Evolutionary conservation across 352 stramenopile species (phyloP), one percentile per base, ranked within the genome.

Genomic region (Phytophthora pisi): DNA sequence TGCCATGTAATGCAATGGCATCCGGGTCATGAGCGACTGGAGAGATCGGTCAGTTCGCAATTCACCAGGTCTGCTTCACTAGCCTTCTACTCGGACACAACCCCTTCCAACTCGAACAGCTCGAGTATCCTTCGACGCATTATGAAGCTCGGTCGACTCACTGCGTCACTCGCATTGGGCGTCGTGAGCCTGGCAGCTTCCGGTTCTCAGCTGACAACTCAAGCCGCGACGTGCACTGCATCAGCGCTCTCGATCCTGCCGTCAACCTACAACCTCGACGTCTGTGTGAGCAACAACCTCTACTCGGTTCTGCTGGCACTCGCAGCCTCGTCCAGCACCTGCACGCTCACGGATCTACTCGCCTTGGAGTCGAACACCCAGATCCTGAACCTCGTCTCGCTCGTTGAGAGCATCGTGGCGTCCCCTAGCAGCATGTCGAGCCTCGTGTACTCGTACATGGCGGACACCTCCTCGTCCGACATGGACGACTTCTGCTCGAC

Each of bases 251-350:
- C 74, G 30, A 63, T 70, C 23, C 58, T 86, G 4, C 72, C 75
- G 24, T 62, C 72, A 8, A 76, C 55, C 8, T 78, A 78, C 45
- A 75, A 74, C 1, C 60, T 86, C 40, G 69, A 83, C 40, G 57
- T 61, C n/a, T 86, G 78, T 43, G 46, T 84, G 11, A 65, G 75
- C 57, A 86, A 84, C 63, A 84, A 86, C 46, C 15, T 77, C 18
- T 52, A 61, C 34, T 68, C 52, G 16, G 36, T 84, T 7, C 53
- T 82, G 16, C 47, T 70, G 24, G 52, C 69, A 36, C 54, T 82
- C 2, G 55, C 70, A 6, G 57, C 61, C 24, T 61, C 65, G 1
- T 66, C 57, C 13, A 66, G 50, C 59, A 70, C 70, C 42, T 86
- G 78, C 55, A 68, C 67, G 8, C 45, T 82, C 45, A 60, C 59